Conservation (phyloP, 2,329 filamentous ascomycete species). For the Sclerotinia spermophila region DNA sequence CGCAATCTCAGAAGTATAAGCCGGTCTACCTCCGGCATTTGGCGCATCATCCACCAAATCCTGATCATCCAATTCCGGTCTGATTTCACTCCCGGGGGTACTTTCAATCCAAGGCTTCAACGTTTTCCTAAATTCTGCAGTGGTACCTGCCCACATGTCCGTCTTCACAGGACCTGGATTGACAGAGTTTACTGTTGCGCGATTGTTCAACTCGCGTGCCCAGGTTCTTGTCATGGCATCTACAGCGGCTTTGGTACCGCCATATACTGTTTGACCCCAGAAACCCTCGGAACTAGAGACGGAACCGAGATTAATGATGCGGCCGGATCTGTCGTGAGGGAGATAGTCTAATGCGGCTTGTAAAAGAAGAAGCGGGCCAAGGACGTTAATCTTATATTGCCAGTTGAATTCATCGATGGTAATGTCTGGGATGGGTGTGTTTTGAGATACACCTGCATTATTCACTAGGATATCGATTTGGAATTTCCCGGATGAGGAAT, state of each 20-base stretch:
- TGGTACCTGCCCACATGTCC: constrained; percentile 61
- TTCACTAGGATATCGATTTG: constrained; percentile 83
- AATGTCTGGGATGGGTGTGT: constrained; percentile 62
- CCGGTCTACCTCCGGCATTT: constrained; percentile 55
- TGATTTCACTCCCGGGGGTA: constrained; percentile 60
- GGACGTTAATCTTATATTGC: constrained; percentile 77
- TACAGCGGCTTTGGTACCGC: constrained; percentile 62
- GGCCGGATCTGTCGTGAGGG: constrained; percentile 61
- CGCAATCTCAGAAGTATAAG: constrained; percentile 67
- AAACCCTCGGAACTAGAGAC: constrained; percentile 54
- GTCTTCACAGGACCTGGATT: constrained; percentile 64
- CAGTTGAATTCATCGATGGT: constrained; percentile 62
- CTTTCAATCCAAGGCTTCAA: constrained; percentile 59
- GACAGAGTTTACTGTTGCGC: constrained; percentile 61
- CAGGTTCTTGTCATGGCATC: constrained; percentile 68
- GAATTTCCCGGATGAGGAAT: constrained; percentile 47
- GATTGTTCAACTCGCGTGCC: constrained; percentile 58
- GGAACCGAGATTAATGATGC: constrained; percentile 59
- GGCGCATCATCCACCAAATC: constrained; percentile 58
- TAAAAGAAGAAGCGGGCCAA: constrained; percentile 73
- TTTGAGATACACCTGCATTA: constrained; percentile 72
- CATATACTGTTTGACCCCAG: constrained; percentile 56
- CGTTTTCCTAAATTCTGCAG: constrained; percentile 53
- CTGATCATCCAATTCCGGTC: constrained; percentile 58
- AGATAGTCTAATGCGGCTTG: constrained; percentile 70